These are phyloP conservation scores for Fusarium torulosum DNA, from an alignment of 2,329 filamentous ascomycete species.

Conservation along the genomic window DNA sequence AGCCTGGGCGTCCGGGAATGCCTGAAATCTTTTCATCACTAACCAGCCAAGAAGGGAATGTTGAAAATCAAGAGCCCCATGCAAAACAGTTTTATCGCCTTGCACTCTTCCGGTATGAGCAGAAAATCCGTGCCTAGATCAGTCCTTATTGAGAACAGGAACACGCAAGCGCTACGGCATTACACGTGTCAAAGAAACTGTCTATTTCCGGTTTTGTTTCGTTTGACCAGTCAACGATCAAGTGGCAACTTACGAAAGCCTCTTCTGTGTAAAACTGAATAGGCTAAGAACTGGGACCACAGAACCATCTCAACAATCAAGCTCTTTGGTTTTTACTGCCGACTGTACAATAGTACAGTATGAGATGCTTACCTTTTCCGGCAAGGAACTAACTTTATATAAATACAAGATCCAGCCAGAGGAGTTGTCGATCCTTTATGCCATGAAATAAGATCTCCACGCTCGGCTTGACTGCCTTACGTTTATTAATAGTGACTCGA, in stretches of 20 bases:
- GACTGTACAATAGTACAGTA: background rate
- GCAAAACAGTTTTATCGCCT: background rate
- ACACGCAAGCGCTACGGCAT: constrained; percentile 4
- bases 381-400: constrained; percentile 29
- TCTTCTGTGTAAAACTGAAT: constrained; percentile 15
- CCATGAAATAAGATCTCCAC: background rate
- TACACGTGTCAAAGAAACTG: constrained; percentile 11
- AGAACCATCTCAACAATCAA: constrained; percentile 16
- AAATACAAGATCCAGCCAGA: background rate
- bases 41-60: constrained; percentile 13
- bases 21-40: constrained; percentile 3
- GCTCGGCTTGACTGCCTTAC: background rate
- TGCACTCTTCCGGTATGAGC: constrained; percentile 7
- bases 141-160: background rate
- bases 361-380: constrained; percentile 15
- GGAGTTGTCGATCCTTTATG: constrained; percentile 2
- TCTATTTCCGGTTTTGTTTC: constrained; percentile 3
- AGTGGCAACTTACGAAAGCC: constrained; percentile 28
- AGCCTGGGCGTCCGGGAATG: constrained; percentile 12
- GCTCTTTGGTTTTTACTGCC: background rate
- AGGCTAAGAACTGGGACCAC: constrained; percentile 1
- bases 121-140: constrained; percentile 6
- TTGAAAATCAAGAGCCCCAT: constrained; percentile 11
- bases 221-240: background rate
- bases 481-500: background rate